phyloP scores from a whole-genome alignment of 768 basidiomycete genomes.

The Fomitopsis pulvina region DNA sequence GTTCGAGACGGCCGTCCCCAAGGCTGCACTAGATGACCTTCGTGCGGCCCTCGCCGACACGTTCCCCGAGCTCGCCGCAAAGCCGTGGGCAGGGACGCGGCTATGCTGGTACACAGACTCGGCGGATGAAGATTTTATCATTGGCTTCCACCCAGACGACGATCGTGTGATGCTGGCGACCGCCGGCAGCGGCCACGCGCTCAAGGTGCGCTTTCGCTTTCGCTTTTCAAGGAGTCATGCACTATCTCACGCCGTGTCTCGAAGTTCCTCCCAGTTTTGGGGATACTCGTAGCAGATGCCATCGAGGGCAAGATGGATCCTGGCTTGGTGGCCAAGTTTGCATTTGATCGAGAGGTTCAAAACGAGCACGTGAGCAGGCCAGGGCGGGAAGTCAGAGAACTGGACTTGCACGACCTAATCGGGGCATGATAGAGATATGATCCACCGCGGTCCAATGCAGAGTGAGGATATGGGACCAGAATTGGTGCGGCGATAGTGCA shows the following conservation, averaged over 20 bases:
- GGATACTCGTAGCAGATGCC: constrained; percentile 65
- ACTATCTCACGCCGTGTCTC: neutral
- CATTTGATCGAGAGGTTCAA: constrained; percentile 40
- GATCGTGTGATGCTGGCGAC: constrained; percentile 72
- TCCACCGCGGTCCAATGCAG: too few relatives aligned
- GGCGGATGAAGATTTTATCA: constrained; percentile 82
- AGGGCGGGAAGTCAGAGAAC: constrained; percentile 22
- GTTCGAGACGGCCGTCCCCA: constrained; percentile 52
- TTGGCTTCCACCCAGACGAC: constrained; percentile 62
- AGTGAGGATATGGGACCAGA: too few relatives aligned
- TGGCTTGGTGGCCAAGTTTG: constrained; percentile 51
- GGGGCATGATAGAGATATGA: too few relatives aligned
- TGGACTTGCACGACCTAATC: constrained; percentile 38
- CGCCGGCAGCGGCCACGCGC: constrained; percentile 83
- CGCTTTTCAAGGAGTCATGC: neutral
- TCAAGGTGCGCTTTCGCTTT: constrained; percentile 47
- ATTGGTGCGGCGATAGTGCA: too few relatives aligned
- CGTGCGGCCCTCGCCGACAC: constrained; percentile 46
- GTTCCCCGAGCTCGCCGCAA: constrained; percentile 74
- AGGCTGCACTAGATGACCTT: constrained; percentile 39
- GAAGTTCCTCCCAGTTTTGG: constrained; percentile 85
- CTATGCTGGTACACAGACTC: constrained; percentile 96
- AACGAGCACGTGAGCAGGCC: constrained; percentile 3
- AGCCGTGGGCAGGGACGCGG: constrained; percentile 65
- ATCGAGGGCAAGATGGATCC: constrained; percentile 58